Evolutionary conservation across 257 asterid genomes (phyloP), one percentile per base, ranked within the genome.

Genomic region (Buddleja alternifolia): DNA sequence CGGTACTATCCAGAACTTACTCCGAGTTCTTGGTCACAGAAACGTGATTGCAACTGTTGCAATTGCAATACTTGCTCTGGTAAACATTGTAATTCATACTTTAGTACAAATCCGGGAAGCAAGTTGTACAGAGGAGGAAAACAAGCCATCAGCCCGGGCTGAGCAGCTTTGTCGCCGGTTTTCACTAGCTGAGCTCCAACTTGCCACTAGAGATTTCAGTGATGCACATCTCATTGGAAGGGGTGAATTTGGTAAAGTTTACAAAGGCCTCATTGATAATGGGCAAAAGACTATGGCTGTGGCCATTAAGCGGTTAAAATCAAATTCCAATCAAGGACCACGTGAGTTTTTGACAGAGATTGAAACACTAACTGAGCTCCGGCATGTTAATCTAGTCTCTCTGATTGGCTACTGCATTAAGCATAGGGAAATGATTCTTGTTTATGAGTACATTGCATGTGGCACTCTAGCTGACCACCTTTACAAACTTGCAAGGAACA

Each of bases 221-320:
- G 66, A 71, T 11, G 73, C 60, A 39, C 17, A 72, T 67, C 37
- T 77, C 16, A 67, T 84, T 9, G 87, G 90, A 9, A 70, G 45
- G 4, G 90, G 83, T 45, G 89, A 86, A 46, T 77, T 69, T 32
- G 85, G 88, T 1, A 60, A 57, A 57, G 88, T 80, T 10, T 80
- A 75, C 59, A 81, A 67, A 45, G 83, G 83, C 11, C 24, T 4
- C 8, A 76, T 84, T 48, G 70, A 76, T 46, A 36, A 66, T 25
- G 75, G 76, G 56, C 46, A 23, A 10, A 60, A 54, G 2, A 46
- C 40, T 60, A 71, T 83, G 24, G 86, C 86, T 55, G 74, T 83
- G 34, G 86, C 86, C 23, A 69, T 83, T n/a, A 83, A 81, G 75
- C 70, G 79, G 15, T 21, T 54, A 21, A 76, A 71, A 42, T 56